Evolutionary conservation across 83 land plant genomes (phyloP), one percentile per base, ranked within the genome.

Genomic region (Picea abies): DNA sequence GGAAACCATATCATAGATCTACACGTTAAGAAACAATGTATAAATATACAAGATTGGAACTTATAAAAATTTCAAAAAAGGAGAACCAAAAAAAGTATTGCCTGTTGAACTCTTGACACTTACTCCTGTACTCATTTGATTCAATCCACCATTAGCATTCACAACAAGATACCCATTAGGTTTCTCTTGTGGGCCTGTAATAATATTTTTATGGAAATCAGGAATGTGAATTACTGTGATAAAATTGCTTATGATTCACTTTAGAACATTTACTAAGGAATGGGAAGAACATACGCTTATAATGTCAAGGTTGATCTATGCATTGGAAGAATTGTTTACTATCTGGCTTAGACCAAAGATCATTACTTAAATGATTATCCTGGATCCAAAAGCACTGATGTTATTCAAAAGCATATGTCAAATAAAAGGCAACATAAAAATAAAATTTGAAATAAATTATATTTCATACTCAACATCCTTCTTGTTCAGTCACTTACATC

Each of bases 1-100:
- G 16, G 90, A 86, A 60, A 86, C 90, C 90, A 88, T 88, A 72
- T 88, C 90, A 67, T 89, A 88, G 25, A 88, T 88, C 89, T 88
- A 82, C 56, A 82, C 19, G 17, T 47, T 77, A 49, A 56, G 26
- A 49, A 56, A 52, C 44, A 11, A 15, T 15, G 22, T 17, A 5
- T 29, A 39, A 41, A 25, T 5, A 82, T 35, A 22, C 69, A 56
- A 76, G 39, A 47, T 63, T 41, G 71, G n/a, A 76, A 49, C 32
- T 11, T 32, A 22, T 0, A 20, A 52, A 6, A 25, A 8, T 76
- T n/a, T 10, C 2, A 22, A 19, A 76, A 49, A 26, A 66, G 52
- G 23, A 63, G 52, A 41, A 63, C 22, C 63, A 22, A 22, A 35
- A 67, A 82, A 29, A 80, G 17, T 41, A 83, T 52, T 73, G 63